Evolutionary conservation across 495 filamentous ascomycete genomes (phyloP), one percentile per base, ranked within the genome.

Genomic region (Penicillium soppii): DNA sequence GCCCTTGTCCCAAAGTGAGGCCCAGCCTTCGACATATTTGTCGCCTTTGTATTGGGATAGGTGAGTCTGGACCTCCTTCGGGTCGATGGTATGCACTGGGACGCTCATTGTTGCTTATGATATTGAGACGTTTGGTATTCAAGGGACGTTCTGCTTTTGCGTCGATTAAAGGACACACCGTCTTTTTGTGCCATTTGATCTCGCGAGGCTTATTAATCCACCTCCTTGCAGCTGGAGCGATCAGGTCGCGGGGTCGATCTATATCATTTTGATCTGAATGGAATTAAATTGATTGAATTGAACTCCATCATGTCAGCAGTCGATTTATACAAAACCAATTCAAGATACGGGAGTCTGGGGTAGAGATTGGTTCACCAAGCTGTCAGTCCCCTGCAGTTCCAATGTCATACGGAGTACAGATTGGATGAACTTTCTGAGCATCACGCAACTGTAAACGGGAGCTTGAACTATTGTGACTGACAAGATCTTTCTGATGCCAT

Each of bases 1-100:
- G 39, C 80, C 77, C 39, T 76, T 72, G 30, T 75, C 67, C 85
- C 86, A 91, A 8, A 88, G 74, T 1, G 71, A 64, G 41, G 82
- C 78, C 87, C 87, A 90, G 52, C 71, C 71, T 7, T 72, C 49
- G 29, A 64, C 49, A 30, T 73, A 71, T 4, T 44, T 59, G 30
- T 66, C 61, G 21, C 58, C 65, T 41, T 63, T 39, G 54, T 59
- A 67, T 26, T 62, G 58, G 57, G 68, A 62, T 35, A 67, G 53
- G 12, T 61, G 49, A 37, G 52, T 56, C 39, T 68, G 65, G 19
- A 64, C 32, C 25, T 58, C 57, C 44, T 64, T 59, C 27, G 44
- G 43, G n/a, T 60, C 39, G 40, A 62, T 50, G 53, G 53, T 52
- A 39, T 39, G 45, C 5, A 12, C 40, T 43, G 60, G 53, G 29